Percentiles rank a stretch among this genome's conserved stretches.
Conservation (phyloP, 352 stramenopile species). For the Phytophthora kernoviae region DNA sequence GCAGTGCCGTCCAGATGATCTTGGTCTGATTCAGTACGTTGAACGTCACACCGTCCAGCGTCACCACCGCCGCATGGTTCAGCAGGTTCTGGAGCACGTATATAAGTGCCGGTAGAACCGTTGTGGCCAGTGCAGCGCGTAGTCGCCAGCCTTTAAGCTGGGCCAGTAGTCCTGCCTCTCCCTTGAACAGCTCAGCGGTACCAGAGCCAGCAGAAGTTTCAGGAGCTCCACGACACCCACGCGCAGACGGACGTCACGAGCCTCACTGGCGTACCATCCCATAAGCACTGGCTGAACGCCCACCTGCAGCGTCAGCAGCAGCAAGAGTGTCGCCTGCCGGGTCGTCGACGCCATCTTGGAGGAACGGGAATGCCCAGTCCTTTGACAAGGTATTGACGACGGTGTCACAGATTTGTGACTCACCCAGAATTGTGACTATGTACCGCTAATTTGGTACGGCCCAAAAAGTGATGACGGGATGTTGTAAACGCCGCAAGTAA, state of each 20-base stretch:
- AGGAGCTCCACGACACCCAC: slow-evolving; percentile 79
- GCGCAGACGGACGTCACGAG: slow-evolving; percentile 64
- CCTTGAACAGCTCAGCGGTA: slow-evolving; percentile 62
- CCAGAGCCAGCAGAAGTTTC: slow-evolving; percentile 69
- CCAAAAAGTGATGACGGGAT: too few species aligned
- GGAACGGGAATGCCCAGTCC: not conserved
- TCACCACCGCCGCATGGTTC: slow-evolving; percentile 78
- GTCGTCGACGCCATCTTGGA: slow-evolving; percentile 24
- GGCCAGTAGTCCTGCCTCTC: slow-evolving; percentile 30
- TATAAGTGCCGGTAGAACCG: slow-evolving; percentile 71
- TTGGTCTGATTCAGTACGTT: slow-evolving; percentile 91
- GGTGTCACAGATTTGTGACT: not conserved
- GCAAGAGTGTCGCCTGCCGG: slow-evolving; percentile 63
- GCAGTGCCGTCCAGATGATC: slow-evolving; percentile 86
- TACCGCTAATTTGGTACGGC: too few species aligned
- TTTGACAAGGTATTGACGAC: not conserved
- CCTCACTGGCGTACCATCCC: slow-evolving; percentile 68
- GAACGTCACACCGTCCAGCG: slow-evolving; percentile 82
- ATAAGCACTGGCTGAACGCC: slow-evolving; percentile 82
- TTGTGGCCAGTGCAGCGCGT: slow-evolving; percentile 62
- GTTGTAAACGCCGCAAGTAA: too few species aligned
- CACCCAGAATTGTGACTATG: too few species aligned
- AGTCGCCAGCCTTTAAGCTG: slow-evolving; percentile 77
- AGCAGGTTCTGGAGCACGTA: slow-evolving; percentile 87
- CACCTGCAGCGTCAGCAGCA: slow-evolving; percentile 74